phyloP scores from a whole-genome alignment of 1,139 yeast genomes.

The Blastobotrys proliferans region DNA sequence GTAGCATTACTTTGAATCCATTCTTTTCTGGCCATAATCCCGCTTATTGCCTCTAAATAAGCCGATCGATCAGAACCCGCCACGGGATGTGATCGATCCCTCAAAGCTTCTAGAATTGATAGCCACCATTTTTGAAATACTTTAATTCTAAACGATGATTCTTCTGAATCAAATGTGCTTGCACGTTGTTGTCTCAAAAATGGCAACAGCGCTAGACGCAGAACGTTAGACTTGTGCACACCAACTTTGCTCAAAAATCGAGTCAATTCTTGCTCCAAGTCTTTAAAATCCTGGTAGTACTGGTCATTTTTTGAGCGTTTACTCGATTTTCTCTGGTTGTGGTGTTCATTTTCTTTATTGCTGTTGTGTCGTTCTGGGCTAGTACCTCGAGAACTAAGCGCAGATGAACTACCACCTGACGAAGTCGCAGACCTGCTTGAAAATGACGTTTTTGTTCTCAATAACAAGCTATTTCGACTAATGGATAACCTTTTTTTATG shows the following conservation, averaged over 20 bases:
- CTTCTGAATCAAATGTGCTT: constrained; percentile 25
- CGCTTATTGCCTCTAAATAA: constrained; percentile 67
- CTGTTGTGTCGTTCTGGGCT: neutral
- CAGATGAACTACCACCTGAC: neutral
- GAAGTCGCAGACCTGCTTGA: neutral
- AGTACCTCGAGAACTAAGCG: neutral
- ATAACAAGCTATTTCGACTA: neutral
- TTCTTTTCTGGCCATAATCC: constrained; percentile 59
- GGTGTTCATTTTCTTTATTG: neutral
- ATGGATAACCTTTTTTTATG: too few species aligned
- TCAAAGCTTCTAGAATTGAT: constrained; percentile 46
- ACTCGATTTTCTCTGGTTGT: neutral
- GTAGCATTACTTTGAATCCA: constrained; percentile 41
- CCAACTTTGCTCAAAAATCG: constrained; percentile 45
- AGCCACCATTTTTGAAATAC: constrained; percentile 66
- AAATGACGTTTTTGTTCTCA: neutral
- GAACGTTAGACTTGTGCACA: constrained; percentile 57
- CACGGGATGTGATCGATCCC: constrained; percentile 33
- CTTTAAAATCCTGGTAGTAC: constrained; percentile 22
- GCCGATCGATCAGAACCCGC: constrained; percentile 60
- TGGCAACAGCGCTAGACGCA: constrained; percentile 64
- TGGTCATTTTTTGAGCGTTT: neutral
- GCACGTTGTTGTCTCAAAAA: constrained; percentile 45
- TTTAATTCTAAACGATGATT: constrained; percentile 23
- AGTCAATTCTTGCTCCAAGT: constrained; percentile 26